These are phyloP conservation scores for Carallia brachiata DNA, from an alignment of 345 rosid species.

Conservation along the genomic window DNA sequence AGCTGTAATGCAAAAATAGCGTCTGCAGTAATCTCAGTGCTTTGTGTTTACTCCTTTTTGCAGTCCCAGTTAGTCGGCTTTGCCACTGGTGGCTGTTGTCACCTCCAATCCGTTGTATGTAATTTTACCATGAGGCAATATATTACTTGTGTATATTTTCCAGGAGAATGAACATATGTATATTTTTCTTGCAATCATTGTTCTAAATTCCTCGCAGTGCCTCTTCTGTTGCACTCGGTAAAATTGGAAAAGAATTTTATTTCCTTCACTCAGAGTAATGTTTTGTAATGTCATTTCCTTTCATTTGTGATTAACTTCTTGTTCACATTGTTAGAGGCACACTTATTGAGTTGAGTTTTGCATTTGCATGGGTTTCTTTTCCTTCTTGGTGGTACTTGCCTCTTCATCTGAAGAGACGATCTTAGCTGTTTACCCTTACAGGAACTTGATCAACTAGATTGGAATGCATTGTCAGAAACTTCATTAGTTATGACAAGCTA, in stretches of 20 bases:
- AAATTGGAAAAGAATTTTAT: slow-evolving; percentile 24
- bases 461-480: background rate
- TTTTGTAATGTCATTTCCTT: slow-evolving; percentile 9
- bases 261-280: slow-evolving; percentile 13
- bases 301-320: slow-evolving; percentile 1
- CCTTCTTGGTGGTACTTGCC: background rate
- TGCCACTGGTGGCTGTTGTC: slow-evolving; percentile 32
- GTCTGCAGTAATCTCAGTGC: slow-evolving; percentile 24
- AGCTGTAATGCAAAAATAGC: slow-evolving; percentile 27
- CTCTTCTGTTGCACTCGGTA: slow-evolving; percentile 23
- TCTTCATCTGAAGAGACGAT: background rate
- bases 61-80: slow-evolving; percentile 33
- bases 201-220: slow-evolving; percentile 26
- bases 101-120: slow-evolving; percentile 33
- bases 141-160: slow-evolving; percentile 48
- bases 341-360: background rate
- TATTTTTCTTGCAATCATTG: slow-evolving; percentile 46
- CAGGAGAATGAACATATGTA: slow-evolving; percentile 45
- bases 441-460: slow-evolving; percentile 7
- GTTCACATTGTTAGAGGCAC: background rate
- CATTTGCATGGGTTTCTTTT: background rate
- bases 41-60: slow-evolving; percentile 35
- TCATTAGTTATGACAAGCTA: background rate
- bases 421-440: background rate
- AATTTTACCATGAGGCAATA: slow-evolving; percentile 33